These are phyloP conservation scores for Glycine soja DNA, from an alignment of 306 rosid genomes.

Conservation along the genomic window DNA sequence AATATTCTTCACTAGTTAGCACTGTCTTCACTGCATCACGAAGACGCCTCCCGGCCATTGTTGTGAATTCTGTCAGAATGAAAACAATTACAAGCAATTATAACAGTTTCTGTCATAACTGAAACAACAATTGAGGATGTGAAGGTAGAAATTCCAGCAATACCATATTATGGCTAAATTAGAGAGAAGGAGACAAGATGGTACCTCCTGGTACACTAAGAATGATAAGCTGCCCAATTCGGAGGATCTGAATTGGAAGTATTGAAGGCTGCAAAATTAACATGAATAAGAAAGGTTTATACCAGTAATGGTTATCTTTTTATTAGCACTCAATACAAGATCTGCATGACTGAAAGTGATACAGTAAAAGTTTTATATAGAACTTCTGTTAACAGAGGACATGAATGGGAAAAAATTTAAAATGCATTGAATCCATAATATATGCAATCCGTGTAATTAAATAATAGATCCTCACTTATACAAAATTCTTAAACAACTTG, in stretches of 20 bases:
- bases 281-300: constrained; percentile 31
- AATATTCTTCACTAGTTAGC: constrained; percentile 56
- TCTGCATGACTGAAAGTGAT: constrained; percentile 29
- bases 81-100: constrained; percentile 11
- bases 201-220: constrained; percentile 94
- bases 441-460: too few species aligned
- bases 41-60: constrained; percentile 97
- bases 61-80: constrained; percentile 73
- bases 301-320: constrained; percentile 13
- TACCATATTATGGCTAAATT: not conserved
- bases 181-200: constrained; percentile 19
- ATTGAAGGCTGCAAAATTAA: constrained; percentile 81
- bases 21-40: constrained; percentile 82
- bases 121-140: constrained; percentile 4
- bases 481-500: too few species aligned
- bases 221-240: constrained; percentile 79
- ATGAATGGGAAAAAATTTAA: not conserved
- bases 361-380: constrained; percentile 17
- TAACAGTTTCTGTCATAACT: constrained; percentile 19
- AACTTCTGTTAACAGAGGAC: constrained; percentile 22
- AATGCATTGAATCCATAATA: too few species aligned
- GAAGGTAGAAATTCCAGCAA: constrained; percentile 31
- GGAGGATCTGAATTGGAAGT: constrained; percentile 93
- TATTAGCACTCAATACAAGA: constrained; percentile 12
- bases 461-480: too few species aligned